These are phyloP conservation scores for Cutaneotrichosporon spelunceum DNA, from an alignment of 1,284 basidiomycete species.

Conservation along the genomic window DNA sequence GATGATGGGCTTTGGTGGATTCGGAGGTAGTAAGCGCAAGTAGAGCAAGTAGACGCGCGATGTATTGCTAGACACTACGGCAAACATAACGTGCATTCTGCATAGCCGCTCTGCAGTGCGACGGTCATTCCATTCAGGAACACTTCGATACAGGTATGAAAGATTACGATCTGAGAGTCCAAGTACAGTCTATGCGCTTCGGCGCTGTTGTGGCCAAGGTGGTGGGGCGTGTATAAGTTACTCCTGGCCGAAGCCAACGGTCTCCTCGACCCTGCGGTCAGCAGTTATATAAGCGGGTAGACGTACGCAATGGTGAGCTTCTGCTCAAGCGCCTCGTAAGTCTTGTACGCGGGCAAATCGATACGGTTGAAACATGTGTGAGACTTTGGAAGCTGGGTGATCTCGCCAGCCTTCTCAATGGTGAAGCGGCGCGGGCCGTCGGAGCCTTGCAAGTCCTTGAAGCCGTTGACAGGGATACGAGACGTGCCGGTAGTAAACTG, in stretches of 20 bases:
- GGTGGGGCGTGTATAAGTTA: constrained; percentile 25
- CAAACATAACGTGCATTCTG: neutral
- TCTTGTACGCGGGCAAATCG: constrained; percentile 87
- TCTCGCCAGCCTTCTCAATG: constrained; percentile 93
- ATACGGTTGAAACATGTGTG: constrained; percentile 83
- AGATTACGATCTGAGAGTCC: constrained; percentile 9
- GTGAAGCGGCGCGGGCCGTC: constrained; percentile 94
- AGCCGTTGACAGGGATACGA: constrained; percentile 95
- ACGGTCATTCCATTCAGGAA: constrained; percentile 5
- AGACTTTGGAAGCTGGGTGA: constrained; percentile 79
- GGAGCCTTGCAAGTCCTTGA: constrained; percentile 96
- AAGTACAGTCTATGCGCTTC: constrained; percentile 12
- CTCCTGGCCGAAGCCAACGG: constrained; percentile 55
- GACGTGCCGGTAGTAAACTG: constrained; percentile 98
- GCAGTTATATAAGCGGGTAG: constrained; percentile 3
- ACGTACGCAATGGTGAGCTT: constrained; percentile 73
- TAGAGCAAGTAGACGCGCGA: neutral
- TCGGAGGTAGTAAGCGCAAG: constrained; percentile 55
- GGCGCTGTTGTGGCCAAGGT: neutral
- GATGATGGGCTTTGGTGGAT: constrained; percentile 92
- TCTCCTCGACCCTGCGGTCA: constrained; percentile 60
- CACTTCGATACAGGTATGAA: constrained; percentile 14
- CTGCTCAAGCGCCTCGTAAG: constrained; percentile 82
- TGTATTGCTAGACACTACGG: neutral
- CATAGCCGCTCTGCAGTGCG: neutral